Base-by-base conservation (phyloP, 768 basidiomycete genomes). In the Chalciporus pseudorubinellus region DNA sequence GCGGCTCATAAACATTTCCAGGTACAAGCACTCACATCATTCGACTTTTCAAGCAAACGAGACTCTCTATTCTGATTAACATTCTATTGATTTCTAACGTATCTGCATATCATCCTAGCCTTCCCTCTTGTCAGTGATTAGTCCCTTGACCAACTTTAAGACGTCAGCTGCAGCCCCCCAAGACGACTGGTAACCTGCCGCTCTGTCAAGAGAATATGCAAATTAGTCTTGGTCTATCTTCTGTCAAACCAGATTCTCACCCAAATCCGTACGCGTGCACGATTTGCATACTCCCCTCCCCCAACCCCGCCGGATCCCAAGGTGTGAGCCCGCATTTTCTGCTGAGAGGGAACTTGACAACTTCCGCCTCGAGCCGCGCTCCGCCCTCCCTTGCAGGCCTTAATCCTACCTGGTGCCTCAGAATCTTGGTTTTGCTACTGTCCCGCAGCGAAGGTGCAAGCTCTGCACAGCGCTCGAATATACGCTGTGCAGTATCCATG, bases 221-320 rank as follows among this genome's bases (percentile, higher is more conserved):
- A n/a, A 19, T 63, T 49, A 40, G 59, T 63, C 26, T 10, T 13
- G 6, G 59, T 45, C 8, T 13, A 1, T 13, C 14, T 20, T 8
- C 41, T 20, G n/a, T n/a, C n/a, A 6, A 24, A 19, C 20, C 4
- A 39, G 6, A 7, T 39, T 3, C 74, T 48, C 38, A 78, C 77
- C 82, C 82, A 33, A 84, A 79, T 6, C 83, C 83, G 62, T 84
- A 84, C 21, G 81, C 79, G 66, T 84, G 82, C 18, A 82, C 71
- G 3, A 83, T 75, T 12, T 58, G 52, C 59, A 71, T 62, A 20
- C 60, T 52, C 42, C 56, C 57, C 28, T 8, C 44, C 29, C 34
- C 55, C 65, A 45, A 65, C 52, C 52, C 61, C 34, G 48, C 54
- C 36, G 46, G 34, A 44, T 53, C 45, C 62, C 48, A 50, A 48